Conservation (phyloP, 306 rosid genomes). For the Fagus crenata region DNA sequence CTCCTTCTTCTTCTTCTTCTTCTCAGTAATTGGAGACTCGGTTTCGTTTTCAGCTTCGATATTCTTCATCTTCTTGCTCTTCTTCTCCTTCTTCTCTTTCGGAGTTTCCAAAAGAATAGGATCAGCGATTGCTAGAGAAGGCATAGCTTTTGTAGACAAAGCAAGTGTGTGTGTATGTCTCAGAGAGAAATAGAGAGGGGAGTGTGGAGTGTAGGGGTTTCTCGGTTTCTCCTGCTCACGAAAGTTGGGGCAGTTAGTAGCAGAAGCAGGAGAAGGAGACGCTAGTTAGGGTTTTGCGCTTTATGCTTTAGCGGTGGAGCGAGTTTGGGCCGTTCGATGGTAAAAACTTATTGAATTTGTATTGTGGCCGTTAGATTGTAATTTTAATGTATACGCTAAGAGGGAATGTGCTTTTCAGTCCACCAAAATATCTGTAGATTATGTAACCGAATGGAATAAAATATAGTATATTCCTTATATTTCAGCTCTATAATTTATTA, state of each 20-base stretch:
- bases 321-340: conserved; percentile 35
- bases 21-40: conserved; percentile 16
- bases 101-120: conserved; percentile 17
- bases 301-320: conserved; percentile 23
- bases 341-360: conserved; percentile 19
- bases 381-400: neutral
- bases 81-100: conserved; percentile 52
- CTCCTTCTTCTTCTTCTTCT: conserved; percentile 17
- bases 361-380: conserved; percentile 29
- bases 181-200: neutral
- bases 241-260: conserved; percentile 14
- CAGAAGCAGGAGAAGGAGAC: conserved; percentile 47
- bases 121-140: conserved; percentile 47
- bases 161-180: neutral
- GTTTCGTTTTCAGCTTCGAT: conserved; percentile 4
- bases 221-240: conserved; percentile 48
- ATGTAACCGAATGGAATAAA: no score
- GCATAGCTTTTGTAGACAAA: conserved; percentile 40
- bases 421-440: no score
- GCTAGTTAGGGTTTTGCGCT: conserved; percentile 8
- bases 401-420: neutral
- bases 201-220: no score
- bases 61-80: conserved; percentile 31
- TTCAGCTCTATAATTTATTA: no score
- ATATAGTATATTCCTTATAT: no score